Conservation (phyloP, 129 eudicot species). For the sunflower (Helianthus annuus) region DNA sequence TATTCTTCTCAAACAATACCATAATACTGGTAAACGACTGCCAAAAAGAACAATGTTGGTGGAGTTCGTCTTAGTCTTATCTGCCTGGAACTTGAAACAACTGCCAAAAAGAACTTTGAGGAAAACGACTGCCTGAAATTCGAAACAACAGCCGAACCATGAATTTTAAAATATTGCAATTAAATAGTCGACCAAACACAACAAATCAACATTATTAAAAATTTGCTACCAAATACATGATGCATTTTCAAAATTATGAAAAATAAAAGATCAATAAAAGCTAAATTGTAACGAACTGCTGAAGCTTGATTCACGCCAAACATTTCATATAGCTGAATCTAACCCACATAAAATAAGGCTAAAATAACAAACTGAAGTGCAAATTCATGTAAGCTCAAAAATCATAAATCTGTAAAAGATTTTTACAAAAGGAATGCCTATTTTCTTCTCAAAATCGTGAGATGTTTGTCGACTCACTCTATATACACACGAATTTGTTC, state of each 20-base stretch:
- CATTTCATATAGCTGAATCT: conserved; percentile 50
- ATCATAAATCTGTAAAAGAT: neutral
- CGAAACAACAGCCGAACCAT: neutral
- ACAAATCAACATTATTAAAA: neutral
- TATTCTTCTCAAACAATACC: no score
- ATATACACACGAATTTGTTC: conserved; percentile 34
- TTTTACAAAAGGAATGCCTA: neutral
- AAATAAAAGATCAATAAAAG: conserved; percentile 35
- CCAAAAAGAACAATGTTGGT: no score
- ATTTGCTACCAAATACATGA: conserved; percentile 23
- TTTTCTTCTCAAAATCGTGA: neutral
- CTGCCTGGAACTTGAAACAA: no score
- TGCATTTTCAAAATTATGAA: conserved; percentile 43
- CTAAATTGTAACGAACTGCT: conserved; percentile 27
- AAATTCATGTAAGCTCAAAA: conserved; percentile 15
- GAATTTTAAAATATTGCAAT: conserved; percentile 21
- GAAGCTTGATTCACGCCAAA: conserved; percentile 32
- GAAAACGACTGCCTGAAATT: no score
- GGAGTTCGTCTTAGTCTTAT: no score
- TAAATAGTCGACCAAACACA: conserved; percentile 27
- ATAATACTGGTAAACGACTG: no score
- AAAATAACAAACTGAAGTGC: conserved; percentile 4
- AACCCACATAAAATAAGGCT: neutral
- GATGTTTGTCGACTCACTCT: conserved; percentile 22
- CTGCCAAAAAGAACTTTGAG: no score